Evolutionary conservation across 2,329 filamentous ascomycete species (phyloP).

Genomic region (Arthroderma uncinatum): DNA sequence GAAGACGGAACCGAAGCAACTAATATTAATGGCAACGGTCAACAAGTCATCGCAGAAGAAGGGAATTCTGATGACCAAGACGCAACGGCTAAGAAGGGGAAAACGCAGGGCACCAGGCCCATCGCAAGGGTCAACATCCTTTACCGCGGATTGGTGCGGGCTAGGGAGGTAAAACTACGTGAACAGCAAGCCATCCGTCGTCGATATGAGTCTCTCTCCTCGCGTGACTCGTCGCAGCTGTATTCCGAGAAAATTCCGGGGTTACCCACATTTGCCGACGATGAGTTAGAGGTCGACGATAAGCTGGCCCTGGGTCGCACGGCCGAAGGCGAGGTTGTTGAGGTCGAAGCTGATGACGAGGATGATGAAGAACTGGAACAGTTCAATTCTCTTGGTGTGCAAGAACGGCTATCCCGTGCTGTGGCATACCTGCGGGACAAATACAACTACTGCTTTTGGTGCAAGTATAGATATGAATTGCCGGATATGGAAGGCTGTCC

Average conservation of each 20-base stretch:
- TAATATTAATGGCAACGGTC: too few relatives aligned
- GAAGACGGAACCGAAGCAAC: conserved; percentile 13
- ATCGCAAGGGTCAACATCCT: conserved; percentile 58
- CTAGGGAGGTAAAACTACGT: conserved; percentile 58
- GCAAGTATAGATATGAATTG: conserved; percentile 65
- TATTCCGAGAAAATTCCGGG: conserved; percentile 20
- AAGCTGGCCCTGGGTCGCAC: conserved; percentile 17
- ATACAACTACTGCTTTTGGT: conserved; percentile 90
- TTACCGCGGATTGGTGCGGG: conserved; percentile 63
- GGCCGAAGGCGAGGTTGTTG: conserved; percentile 34
- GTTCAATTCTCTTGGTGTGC: conserved; percentile 58
- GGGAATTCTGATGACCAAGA: conserved; percentile 7
- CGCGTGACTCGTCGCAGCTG: conserved; percentile 24
- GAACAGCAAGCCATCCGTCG: conserved; percentile 55
- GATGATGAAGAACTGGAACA: conserved; percentile 68
- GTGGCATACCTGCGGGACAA: conserved; percentile 58
- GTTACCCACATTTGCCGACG: conserved; percentile 42
- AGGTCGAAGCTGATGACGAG: conserved; percentile 43
- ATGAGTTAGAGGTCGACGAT: conserved; percentile 62
- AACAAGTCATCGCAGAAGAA: too few relatives aligned
- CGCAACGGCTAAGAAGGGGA: conserved; percentile 9
- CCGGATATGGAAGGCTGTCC: conserved; percentile 79
- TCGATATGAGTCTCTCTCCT: conserved; percentile 51
- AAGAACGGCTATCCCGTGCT: conserved; percentile 55
- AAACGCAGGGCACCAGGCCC: conserved; percentile 7